Percentiles rank a stretch among this genome's conserved stretches.
phyloP scores from a whole-genome alignment of 441 rosid species.

The Geranium incanum region DNA sequence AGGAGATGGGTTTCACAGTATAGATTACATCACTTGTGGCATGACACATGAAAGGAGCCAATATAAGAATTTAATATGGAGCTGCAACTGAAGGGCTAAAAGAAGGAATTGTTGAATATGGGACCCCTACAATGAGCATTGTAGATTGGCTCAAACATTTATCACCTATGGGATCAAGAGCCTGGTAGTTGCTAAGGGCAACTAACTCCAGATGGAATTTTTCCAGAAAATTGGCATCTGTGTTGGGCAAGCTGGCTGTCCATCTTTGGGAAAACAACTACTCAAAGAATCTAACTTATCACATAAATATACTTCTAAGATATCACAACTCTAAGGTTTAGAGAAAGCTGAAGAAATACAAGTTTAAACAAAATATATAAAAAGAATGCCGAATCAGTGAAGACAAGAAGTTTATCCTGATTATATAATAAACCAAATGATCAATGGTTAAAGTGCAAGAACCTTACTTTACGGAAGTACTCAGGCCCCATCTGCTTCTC shows the following conservation, averaged over 20 bases:
- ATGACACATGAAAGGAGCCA: no score
- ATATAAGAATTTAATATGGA: no score
- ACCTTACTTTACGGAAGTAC: conserved; percentile 77
- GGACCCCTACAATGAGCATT: no score
- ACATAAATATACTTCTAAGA: not conserved
- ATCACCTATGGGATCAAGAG: no score
- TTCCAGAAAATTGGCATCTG: not conserved
- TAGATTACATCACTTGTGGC: no score
- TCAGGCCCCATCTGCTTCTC: conserved; percentile 99
- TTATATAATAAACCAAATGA: not conserved
- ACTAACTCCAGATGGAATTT: not conserved
- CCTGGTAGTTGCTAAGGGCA: not conserved
- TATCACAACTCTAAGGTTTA: not conserved
- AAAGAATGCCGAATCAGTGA: not conserved
- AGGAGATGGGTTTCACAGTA: no score
- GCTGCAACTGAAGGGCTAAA: no score
- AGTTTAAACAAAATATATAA: not conserved
- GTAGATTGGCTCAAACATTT: no score
- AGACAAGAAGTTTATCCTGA: not conserved
- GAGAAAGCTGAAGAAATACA: not conserved
- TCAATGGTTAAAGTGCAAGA: conserved; percentile 15
- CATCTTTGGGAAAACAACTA: not conserved
- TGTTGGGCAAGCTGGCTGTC: not conserved
- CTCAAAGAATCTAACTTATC: not conserved
- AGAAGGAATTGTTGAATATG: no score